These are phyloP conservation scores for Cnidoscolus chayamansa DNA, from an alignment of 441 rosid species.

Conservation along the genomic window DNA sequence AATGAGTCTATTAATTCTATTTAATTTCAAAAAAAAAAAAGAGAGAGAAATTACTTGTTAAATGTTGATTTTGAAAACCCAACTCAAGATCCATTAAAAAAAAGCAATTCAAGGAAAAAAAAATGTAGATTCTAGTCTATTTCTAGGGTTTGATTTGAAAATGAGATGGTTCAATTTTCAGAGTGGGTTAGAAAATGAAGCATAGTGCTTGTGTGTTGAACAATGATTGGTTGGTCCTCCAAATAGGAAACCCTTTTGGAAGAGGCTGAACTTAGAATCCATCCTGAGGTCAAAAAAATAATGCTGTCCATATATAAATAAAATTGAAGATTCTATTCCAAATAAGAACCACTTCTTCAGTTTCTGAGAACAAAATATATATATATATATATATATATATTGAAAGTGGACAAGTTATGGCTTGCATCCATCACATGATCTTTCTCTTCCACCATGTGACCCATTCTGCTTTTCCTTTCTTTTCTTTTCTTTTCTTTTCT, in stretches of 20 bases:
- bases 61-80: too few species aligned
- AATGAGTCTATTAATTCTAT: too few species aligned
- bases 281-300: too few species aligned
- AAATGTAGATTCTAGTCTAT: background rate
- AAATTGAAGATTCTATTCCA: conserved; percentile 37
- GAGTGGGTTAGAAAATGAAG: background rate
- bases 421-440: conserved; percentile 27
- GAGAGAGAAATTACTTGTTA: too few species aligned
- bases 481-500: conserved; percentile 13
- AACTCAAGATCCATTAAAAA: too few species aligned
- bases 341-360: conserved; percentile 6
- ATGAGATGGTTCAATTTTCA: background rate
- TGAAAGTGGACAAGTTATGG: conserved; percentile 14
- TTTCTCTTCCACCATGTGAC: conserved; percentile 28
- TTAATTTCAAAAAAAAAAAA: too few species aligned
- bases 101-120: too few species aligned
- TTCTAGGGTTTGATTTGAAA: conserved; percentile 8
- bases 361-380: background rate
- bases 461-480: conserved; percentile 15
- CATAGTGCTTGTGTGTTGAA: background rate
- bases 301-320: background rate
- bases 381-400: too few species aligned
- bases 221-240: conserved; percentile 11
- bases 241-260: background rate
- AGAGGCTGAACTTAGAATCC: background rate